These are phyloP conservation scores for Closterium sp. DNA, from an alignment of 139 green algal genomes.

Conservation along the genomic window DNA sequence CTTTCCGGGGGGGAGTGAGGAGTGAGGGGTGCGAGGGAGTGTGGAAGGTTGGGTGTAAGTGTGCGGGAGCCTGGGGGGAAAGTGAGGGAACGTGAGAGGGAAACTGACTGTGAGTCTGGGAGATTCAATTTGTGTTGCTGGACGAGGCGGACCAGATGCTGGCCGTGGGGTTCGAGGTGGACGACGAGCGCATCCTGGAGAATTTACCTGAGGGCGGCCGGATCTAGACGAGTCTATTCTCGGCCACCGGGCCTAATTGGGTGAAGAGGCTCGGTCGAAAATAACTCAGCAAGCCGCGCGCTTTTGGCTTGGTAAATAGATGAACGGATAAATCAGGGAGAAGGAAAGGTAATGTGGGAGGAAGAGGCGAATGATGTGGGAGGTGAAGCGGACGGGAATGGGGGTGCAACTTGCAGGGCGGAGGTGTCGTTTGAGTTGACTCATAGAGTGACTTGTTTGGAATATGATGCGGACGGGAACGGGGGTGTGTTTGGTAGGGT, in stretches of 20 bases:
- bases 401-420: no score
- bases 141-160: slow-evolving; percentile 99
- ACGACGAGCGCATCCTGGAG: slow-evolving; percentile 92
- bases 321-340: slow-evolving; percentile 97
- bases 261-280: slow-evolving; percentile 81
- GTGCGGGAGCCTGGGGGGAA: background rate
- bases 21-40: background rate
- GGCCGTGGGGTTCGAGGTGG: slow-evolving; percentile 94
- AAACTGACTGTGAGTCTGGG: background rate
- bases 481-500: no score
- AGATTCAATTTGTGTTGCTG: slow-evolving; percentile 78
- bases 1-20: background rate
- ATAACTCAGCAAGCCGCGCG: slow-evolving; percentile 75
- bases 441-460: no score
- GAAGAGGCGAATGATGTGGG: no score
- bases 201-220: slow-evolving; percentile 64
- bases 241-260: slow-evolving; percentile 92
- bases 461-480: no score
- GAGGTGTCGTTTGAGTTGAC: no score
- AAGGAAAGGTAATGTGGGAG: slow-evolving; percentile 62
- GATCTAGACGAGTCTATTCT: slow-evolving; percentile 96
- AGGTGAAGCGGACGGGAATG: no score
- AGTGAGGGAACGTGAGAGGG: background rate
- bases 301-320: slow-evolving; percentile 91
- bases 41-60: background rate